These are phyloP conservation scores for Blastobotrys muscicola DNA, from an alignment of 805 yeast genomes.

Conservation along the genomic window DNA sequence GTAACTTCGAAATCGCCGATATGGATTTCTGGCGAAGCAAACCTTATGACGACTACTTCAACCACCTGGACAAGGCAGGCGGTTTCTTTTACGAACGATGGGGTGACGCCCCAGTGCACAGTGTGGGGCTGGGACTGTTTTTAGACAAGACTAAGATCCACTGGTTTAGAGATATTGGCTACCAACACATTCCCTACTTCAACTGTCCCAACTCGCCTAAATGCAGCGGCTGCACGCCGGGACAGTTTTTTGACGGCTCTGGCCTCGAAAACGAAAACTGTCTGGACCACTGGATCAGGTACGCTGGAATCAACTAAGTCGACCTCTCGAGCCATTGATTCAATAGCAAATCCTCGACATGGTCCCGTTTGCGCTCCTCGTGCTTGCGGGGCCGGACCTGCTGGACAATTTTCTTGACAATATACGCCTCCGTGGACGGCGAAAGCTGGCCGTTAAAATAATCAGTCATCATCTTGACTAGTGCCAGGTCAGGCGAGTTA, in stretches of 20 bases:
- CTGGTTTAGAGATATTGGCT: constrained; percentile 85
- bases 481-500: neutral
- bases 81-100: constrained; percentile 86
- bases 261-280: constrained; percentile 63
- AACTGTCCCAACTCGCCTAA: constrained; percentile 73
- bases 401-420: constrained; percentile 13
- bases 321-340: constrained; percentile 41
- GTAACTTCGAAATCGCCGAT: constrained; percentile 78
- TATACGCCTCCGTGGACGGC: constrained; percentile 13
- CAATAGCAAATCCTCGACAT: constrained; percentile 36
- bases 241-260: constrained; percentile 43
- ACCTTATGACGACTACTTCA: constrained; percentile 56
- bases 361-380: constrained; percentile 13
- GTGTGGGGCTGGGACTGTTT: constrained; percentile 64
- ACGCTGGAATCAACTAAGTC: constrained; percentile 36
- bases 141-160: constrained; percentile 62
- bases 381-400: constrained; percentile 4
- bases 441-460: constrained; percentile 4
- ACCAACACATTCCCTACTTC: constrained; percentile 63
- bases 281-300: constrained; percentile 49
- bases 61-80: constrained; percentile 55
- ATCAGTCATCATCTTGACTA: neutral
- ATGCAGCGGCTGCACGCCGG: constrained; percentile 45
- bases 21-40: constrained; percentile 71
- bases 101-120: constrained; percentile 92